Evolutionary conservation across 116 monocot genomes (phyloP).

Genomic region (Cymodocea nodosa): DNA sequence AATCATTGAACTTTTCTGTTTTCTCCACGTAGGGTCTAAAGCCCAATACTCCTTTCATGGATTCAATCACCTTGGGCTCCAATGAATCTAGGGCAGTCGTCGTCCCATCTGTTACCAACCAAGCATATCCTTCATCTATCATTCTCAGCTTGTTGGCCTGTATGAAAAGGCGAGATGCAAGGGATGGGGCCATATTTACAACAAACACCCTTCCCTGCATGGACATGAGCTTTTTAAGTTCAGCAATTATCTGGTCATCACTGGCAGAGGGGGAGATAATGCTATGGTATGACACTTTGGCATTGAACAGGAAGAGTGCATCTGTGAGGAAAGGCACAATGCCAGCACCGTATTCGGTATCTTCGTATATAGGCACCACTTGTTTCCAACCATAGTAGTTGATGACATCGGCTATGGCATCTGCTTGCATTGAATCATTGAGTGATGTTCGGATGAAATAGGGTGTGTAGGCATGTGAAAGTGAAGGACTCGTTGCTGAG

Average conservation of each 20-base stretch:
- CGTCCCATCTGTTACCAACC: slow-evolving; percentile 42
- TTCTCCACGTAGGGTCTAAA: slow-evolving; percentile 26
- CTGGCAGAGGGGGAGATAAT: slow-evolving; percentile 13
- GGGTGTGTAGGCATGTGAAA: slow-evolving; percentile 17
- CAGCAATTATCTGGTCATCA: slow-evolving; percentile 24
- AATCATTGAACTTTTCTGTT: slow-evolving; percentile 9
- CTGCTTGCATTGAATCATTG: slow-evolving; percentile 25
- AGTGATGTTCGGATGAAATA: slow-evolving; percentile 38
- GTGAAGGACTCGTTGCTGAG: slow-evolving; percentile 37
- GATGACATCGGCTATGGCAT: slow-evolving; percentile 28
- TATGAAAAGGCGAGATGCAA: slow-evolving; percentile 26
- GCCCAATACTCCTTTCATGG: slow-evolving; percentile 46
- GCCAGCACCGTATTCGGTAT: slow-evolving; percentile 35
- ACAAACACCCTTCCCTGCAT: slow-evolving; percentile 46
- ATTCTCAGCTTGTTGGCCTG: slow-evolving; percentile 32
- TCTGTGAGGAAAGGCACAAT: slow-evolving; percentile 38
- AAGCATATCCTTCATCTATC: slow-evolving; percentile 43
- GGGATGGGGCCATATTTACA: slow-evolving; percentile 27
- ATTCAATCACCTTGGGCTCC: slow-evolving; percentile 1
- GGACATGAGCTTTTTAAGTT: slow-evolving; percentile 30
- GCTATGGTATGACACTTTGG: slow-evolving; percentile 19
- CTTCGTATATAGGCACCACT: slow-evolving; percentile 32
- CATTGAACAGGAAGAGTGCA: slow-evolving; percentile 16
- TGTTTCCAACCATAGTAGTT: slow-evolving; percentile 32
- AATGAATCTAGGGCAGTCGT: slow-evolving; percentile 17